A percentile compares a stretch with the other conserved stretches of the same genome.
phyloP scores from a whole-genome alignment of 257 asterid species.

The Knoxia roxburghii region DNA sequence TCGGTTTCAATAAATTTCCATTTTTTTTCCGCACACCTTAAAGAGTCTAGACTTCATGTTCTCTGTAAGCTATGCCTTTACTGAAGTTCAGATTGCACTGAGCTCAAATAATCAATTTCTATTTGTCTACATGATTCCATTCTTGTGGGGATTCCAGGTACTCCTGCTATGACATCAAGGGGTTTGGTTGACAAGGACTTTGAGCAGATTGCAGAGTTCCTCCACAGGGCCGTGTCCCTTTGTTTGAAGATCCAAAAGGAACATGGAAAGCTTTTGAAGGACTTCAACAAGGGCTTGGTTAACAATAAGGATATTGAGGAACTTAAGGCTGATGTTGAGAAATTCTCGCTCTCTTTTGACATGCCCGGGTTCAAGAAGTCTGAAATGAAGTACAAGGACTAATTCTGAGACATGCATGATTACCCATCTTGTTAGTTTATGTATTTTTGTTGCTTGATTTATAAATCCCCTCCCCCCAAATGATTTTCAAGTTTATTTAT shows the following conservation, averaged over 20 bases:
- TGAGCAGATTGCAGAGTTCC: slow-evolving; percentile 91
- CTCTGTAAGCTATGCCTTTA: neutral
- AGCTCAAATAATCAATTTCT: neutral
- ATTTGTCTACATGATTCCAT: neutral
- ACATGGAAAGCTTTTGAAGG: slow-evolving; percentile 82
- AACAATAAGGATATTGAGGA: slow-evolving; percentile 84
- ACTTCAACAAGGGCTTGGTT: slow-evolving; percentile 87
- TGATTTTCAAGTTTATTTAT: slow-evolving; percentile 2
- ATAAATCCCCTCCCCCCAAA: neutral
- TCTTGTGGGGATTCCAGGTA: slow-evolving; percentile 36
- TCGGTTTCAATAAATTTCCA: neutral
- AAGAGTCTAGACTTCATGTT: too few species aligned
- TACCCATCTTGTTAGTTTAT: neutral
- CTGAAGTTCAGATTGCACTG: neutral
- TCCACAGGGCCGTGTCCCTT: slow-evolving; percentile 73
- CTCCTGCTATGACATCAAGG: slow-evolving; percentile 98
- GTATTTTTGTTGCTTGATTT: neutral
- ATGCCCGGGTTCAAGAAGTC: slow-evolving; percentile 93
- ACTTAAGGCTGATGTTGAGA: slow-evolving; percentile 89
- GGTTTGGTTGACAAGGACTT: slow-evolving; percentile 95
- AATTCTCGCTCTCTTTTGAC: slow-evolving; percentile 70
- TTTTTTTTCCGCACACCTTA: too few species aligned
- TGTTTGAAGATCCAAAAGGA: slow-evolving; percentile 88
- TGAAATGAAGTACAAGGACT: slow-evolving; percentile 87
- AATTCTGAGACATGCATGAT: slow-evolving; percentile 13